Conservation (phyloP, 345 rosid species). For the Limnanthes douglasii region DNA sequence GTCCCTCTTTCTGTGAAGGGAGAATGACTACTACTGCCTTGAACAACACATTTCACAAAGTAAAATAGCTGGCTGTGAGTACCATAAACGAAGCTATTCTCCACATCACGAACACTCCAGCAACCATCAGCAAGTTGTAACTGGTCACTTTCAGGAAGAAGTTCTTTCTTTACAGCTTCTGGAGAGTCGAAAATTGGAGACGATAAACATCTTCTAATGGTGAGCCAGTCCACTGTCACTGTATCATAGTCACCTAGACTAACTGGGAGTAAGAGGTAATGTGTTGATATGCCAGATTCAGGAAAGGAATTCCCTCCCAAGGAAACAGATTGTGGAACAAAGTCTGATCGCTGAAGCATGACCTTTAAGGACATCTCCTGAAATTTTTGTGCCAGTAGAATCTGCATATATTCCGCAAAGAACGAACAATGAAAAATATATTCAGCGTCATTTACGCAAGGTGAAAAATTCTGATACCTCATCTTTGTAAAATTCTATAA, state of each 20-base stretch:
- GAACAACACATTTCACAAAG: conserved; percentile 34
- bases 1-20: conserved; percentile 19
- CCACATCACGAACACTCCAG: conserved; percentile 30
- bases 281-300: conserved; percentile 30
- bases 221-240: conserved; percentile 47
- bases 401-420: conserved; percentile 29
- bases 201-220: conserved; percentile 48
- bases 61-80: conserved; percentile 41
- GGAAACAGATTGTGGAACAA: conserved; percentile 34
- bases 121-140: conserved; percentile 58
- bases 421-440: conserved; percentile 4
- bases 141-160: conserved; percentile 10
- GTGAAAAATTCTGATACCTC: too few species aligned
- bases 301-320: conserved; percentile 28
- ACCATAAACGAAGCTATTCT: conserved; percentile 60
- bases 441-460: too few species aligned
- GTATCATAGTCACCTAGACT: conserved; percentile 10
- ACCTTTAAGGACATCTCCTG: conserved; percentile 74
- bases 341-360: conserved; percentile 48
- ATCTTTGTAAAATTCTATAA: conserved; percentile 22
- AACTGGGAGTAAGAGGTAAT: conserved; percentile 79
- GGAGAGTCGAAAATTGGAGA: conserved; percentile 60
- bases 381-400: conserved; percentile 40
- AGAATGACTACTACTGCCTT: conserved; percentile 34
- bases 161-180: conserved; percentile 11